Evolutionary conservation across 2,329 filamentous ascomycete species (phyloP), one percentile per base, ranked within the genome.

Genomic region (Phoma sp.): DNA sequence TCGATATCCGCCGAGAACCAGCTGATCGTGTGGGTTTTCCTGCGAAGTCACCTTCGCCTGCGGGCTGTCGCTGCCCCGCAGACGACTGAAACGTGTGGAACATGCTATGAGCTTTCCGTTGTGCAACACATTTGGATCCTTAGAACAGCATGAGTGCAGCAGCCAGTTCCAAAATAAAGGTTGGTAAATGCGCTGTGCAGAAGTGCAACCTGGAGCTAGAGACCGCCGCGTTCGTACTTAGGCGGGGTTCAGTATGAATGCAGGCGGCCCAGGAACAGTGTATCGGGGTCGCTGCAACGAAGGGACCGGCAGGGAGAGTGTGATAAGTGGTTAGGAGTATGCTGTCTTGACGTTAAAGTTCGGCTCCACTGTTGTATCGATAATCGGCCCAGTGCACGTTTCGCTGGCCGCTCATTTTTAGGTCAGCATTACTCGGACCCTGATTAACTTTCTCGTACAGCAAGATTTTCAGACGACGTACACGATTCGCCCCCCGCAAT

Each of bases 81-180:
- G 74, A 68, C 14, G 71, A 72, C 47, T 78, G 76, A 53, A 80
- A 80, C 5, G 77, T 79, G 61, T 79, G 77, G 59, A 78, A 80
- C 77, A 79, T 79, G 60, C 33, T 57, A 45, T 32, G n/a, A 43
- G 9, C n/a, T n/a, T 39, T 30, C 21, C 23, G 25, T 33, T n/a
- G 23, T 21, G 46, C 29, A 21, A 46, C 43, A 23, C 45, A 54
- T 54, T 39, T 45, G 51, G 21, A 36, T 20, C 25, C 36, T 48
- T 34, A 54, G 43, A 40, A 49, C 37, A 39, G 33, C 40, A 54
- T 48, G 28, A 36, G 46, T 47, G 34, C 54, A 57, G 59, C 30
- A 21, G 50, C 33, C 33, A 50, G 55, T 34, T 49, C 38, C 46
- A 57, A 51, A 42, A 21, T 29, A 25, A 47, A 26, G 29, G 11